A percentile compares a stretch with the other conserved stretches of the same genome.
Conservation (phyloP, 345 rosid genomes). For the Salix viminalis region DNA sequence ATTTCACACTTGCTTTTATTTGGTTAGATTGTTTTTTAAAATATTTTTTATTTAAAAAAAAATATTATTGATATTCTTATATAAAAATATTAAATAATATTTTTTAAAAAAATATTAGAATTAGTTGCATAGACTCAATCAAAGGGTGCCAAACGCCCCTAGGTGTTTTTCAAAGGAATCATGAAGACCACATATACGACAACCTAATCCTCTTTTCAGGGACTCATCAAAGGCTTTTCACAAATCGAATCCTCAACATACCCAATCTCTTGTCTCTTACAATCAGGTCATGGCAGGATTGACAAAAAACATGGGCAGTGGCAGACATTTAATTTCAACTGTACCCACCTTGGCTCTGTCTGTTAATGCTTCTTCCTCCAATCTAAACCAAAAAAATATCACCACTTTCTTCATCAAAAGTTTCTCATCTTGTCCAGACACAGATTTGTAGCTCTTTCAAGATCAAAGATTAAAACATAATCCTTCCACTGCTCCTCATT, state of each 20-base stretch:
- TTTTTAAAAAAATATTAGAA: too few relatives aligned
- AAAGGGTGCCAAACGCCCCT: neutral
- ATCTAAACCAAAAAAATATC: neutral
- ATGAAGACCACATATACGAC: neutral
- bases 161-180: neutral
- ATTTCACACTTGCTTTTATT: too few relatives aligned
- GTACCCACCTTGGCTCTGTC: conserved; percentile 8
- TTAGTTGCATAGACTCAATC: neutral
- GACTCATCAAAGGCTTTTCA: neutral
- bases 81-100: too few relatives aligned
- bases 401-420: neutral
- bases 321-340: conserved; percentile 17
- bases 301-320: neutral
- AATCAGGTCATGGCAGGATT: neutral
- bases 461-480: neutral
- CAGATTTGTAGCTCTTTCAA: neutral
- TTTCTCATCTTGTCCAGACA: neutral
- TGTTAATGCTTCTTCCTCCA: neutral
- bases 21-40: too few relatives aligned
- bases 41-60: too few relatives aligned
- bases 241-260: neutral
- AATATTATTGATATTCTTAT: too few relatives aligned
- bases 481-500: neutral
- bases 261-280: conserved; percentile 8
- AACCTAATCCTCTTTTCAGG: conserved; percentile 3